phyloP scores from a whole-genome alignment of 225 moss, liverwort and hornwort genomes.

The Thuidium tamariscinum region DNA sequence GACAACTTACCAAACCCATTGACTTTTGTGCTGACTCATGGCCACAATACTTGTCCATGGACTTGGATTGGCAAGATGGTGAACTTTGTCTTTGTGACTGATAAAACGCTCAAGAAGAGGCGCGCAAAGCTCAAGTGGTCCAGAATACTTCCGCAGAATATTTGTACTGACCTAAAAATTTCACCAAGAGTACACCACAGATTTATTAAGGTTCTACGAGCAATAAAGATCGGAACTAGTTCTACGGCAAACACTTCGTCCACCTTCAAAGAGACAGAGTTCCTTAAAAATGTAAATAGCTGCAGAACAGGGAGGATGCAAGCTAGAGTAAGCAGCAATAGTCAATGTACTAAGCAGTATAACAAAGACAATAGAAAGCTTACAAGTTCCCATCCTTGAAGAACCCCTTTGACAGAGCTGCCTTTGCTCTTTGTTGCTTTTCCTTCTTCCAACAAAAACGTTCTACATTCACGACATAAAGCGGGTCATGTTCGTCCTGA shows the following conservation, averaged over 20 bases:
- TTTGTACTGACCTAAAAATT: constrained; percentile 39
- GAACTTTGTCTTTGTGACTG: constrained; percentile 7
- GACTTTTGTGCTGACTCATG: constrained; percentile 52
- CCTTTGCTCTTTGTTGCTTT: background rate
- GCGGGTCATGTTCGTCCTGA: background rate
- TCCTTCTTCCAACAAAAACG: constrained; percentile 23
- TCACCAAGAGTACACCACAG: background rate
- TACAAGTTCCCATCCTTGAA: constrained; percentile 60
- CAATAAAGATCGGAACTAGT: background rate
- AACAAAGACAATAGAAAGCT: background rate
- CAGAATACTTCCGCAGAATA: constrained; percentile 44
- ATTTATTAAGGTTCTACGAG: background rate
- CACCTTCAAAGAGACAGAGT: background rate
- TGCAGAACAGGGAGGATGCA: background rate
- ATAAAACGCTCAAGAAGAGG: constrained; percentile 1
- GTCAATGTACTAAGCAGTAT: background rate
- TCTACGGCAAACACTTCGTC: background rate
- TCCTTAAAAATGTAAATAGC: background rate
- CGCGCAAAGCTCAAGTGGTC: constrained; percentile 33
- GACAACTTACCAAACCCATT: constrained; percentile 50
- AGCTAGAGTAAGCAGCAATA: background rate
- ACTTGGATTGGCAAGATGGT: constrained; percentile 40
- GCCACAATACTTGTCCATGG: constrained; percentile 42
- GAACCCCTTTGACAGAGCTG: background rate
- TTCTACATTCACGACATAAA: constrained; percentile 19